These are phyloP conservation scores for Jacaranda mimosifolia DNA, from an alignment of 257 asterid species.

Conservation along the genomic window DNA sequence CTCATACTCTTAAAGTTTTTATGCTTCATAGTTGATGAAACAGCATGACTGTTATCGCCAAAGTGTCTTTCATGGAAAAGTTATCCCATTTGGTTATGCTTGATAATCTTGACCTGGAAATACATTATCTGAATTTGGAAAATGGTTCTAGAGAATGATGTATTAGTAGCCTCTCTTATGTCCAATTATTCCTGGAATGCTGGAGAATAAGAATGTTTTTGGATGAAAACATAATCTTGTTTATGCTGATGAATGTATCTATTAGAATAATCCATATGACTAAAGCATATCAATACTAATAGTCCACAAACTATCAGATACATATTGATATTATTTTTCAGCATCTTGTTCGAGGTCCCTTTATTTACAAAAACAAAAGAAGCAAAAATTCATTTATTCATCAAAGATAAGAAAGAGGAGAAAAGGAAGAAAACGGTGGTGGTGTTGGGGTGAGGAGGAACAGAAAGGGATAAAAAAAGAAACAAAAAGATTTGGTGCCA, in stretches of 20 bases:
- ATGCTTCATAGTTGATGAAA: conserved; percentile 27
- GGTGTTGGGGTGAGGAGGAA: background rate
- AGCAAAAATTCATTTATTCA: background rate
- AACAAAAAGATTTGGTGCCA: background rate
- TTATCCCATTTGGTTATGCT: background rate
- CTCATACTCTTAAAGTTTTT: background rate
- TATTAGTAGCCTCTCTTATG: background rate
- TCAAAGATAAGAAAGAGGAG: background rate
- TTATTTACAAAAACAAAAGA: background rate
- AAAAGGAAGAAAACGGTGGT: background rate
- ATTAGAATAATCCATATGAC: background rate
- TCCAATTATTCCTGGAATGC: background rate
- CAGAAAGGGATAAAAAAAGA: background rate
- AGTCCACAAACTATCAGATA: background rate
- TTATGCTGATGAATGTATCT: background rate
- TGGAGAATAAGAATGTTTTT: background rate
- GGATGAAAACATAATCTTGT: background rate
- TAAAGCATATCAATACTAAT: background rate
- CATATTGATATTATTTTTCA: background rate
- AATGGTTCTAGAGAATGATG: conserved; percentile 18
- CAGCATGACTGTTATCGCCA: background rate
- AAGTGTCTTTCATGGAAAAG: conserved; percentile 2
- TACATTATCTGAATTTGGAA: background rate
- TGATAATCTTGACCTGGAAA: background rate
- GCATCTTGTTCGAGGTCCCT: background rate